These are phyloP conservation scores for Syzygium oleosum DNA, from an alignment of 345 rosid genomes.

Conservation along the genomic window DNA sequence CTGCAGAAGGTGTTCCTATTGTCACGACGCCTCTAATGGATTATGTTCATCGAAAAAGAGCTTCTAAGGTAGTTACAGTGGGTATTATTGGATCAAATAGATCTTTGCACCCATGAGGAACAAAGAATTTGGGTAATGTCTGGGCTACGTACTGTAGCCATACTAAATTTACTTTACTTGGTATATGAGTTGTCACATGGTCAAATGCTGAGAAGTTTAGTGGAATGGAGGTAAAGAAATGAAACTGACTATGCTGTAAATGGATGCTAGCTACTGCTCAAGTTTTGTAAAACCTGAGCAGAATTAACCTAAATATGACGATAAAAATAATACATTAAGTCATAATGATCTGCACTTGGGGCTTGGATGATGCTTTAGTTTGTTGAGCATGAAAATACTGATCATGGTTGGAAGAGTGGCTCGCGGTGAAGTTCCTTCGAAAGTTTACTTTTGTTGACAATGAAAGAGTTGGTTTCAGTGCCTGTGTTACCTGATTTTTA, in stretches of 20 bases:
- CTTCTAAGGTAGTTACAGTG: slow-evolving; percentile 22
- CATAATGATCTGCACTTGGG: neutral
- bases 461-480: neutral
- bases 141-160: no score
- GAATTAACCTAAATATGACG: neutral
- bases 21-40: slow-evolving; percentile 56
- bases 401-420: neutral
- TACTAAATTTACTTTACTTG: no score
- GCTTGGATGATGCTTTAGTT: neutral
- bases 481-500: neutral
- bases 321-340: no score
- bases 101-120: neutral
- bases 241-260: neutral
- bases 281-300: no score
- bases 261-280: neutral
- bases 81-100: neutral
- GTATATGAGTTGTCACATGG: neutral
- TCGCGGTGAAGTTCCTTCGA: neutral
- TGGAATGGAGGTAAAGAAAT: neutral
- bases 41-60: slow-evolving; percentile 59
- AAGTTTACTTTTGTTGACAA: neutral
- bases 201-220: neutral
- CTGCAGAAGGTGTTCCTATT: slow-evolving; percentile 28
- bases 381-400: neutral
- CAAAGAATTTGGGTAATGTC: neutral